These are phyloP conservation scores for Trifolium repens DNA, from an alignment of 306 rosid species.

Conservation along the genomic window DNA sequence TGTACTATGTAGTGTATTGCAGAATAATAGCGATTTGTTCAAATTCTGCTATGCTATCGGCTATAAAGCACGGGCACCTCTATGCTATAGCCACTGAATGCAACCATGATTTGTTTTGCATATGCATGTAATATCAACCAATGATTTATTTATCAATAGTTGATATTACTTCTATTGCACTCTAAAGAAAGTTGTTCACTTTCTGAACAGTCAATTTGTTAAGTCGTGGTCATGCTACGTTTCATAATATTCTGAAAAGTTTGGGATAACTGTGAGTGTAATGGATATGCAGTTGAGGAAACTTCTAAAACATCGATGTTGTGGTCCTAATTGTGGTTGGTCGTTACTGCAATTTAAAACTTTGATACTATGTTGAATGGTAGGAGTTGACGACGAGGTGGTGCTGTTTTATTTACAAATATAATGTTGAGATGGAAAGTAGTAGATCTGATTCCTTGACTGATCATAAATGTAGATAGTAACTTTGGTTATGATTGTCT, in stretches of 20 bases:
- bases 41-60: neutral
- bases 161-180: neutral
- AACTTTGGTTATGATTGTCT: neutral
- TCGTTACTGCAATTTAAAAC: neutral
- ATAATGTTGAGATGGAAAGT: neutral
- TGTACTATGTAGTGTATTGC: neutral
- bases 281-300: neutral
- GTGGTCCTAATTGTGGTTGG: neutral
- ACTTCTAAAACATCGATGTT: neutral
- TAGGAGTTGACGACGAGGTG: conserved; percentile 28
- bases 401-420: conserved; percentile 6
- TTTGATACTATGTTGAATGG: neutral
- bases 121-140: neutral
- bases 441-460: neutral
- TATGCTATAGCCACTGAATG: neutral
- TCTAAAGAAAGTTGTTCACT: neutral
- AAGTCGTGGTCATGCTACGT: neutral
- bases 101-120: neutral
- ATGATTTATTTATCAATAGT: neutral
- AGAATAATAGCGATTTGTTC: neutral
- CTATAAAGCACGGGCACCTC: no score
- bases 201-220: neutral
- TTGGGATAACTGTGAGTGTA: neutral
- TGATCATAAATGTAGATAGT: conserved; percentile 23
- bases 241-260: neutral